Evolutionary conservation across 164 flowering plant species (phyloP), one percentile per base, ranked within the genome.

Genomic region (Macadamia tetraphylla): DNA sequence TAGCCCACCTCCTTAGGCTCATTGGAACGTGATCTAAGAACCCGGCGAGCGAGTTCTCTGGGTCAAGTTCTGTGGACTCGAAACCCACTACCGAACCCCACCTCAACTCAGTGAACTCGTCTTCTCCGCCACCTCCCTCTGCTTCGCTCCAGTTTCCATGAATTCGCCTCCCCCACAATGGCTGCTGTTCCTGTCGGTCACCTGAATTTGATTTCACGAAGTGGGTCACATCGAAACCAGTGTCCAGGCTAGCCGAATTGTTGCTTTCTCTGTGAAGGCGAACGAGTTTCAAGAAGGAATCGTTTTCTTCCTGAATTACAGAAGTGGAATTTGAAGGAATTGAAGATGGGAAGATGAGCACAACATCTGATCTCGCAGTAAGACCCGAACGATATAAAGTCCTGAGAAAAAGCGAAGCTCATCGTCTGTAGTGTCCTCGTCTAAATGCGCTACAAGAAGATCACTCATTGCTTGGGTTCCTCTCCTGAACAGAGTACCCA

Each of bases 21-120:
- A 89, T 82, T 9, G 97, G 90, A 17, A 83, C 85, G 56, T 74
- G 84, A 67, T 88, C 88, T 0, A 84, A 13, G 61, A 94, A 91
- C 57, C 96, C 98, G 32, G 96, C 62, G 0, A 94, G 78, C 49
- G 98, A 74, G 77, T 85, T 79, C 73, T 88, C 96, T 68, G 97
- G 93, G 82, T 89, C 96, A 17, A 94, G 81, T 75, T 91, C 98
- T 0, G 74, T 62, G 51, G 81, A 75, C 6, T 85, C 92, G 46
- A 94, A 94, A 14, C 96, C 86, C 70, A 91, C 86, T 11, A 94
- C 81, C 64, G 98, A 94, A 4, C 98, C 98, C 62, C 82, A 86
- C 76, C 73, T 87, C 78, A 74, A 29, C 77, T 73, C 81, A 70
- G 75, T 75, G 63, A 60, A 23, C 23, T 23, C 23, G 23, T 23